Conservation (phyloP, 169 alveolate species). For the Plasmodium gallinaceum region DNA sequence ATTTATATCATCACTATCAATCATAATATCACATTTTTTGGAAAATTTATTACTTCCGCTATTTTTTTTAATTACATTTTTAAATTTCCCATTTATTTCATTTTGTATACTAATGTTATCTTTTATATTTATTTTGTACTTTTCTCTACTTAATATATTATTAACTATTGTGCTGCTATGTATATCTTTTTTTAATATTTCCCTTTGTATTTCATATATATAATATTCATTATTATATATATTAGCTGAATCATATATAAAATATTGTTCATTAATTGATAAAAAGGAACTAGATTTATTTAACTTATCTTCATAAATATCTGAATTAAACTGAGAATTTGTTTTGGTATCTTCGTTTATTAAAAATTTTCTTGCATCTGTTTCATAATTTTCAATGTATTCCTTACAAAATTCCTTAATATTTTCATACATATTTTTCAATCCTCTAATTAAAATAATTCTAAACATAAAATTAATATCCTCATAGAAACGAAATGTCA, state of each 20-base stretch:
- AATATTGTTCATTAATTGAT: conserved; percentile 39
- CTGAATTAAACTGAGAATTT: background rate
- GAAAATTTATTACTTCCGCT: background rate
- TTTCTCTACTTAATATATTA: conserved; percentile 5
- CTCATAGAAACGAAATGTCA: conserved; percentile 30
- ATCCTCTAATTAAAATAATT: conserved; percentile 39
- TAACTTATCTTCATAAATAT: background rate
- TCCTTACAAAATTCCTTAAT: conserved; percentile 25
- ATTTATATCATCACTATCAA: background rate
- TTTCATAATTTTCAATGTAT: conserved; percentile 33
- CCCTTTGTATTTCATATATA: conserved; percentile 59
- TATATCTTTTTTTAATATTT: conserved; percentile 17
- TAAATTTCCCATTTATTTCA: background rate
- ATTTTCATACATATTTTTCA: conserved; percentile 11
- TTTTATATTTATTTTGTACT: background rate
- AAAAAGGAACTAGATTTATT: conserved; percentile 5
- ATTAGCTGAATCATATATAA: conserved; percentile 26
- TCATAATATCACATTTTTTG: background rate
- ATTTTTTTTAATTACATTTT: background rate
- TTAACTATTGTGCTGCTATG: conserved; percentile 8
- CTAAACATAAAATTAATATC: conserved; percentile 55
- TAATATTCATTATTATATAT: conserved; percentile 27
- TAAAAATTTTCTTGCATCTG: background rate
- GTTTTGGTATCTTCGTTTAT: background rate
- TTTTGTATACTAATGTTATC: background rate